These are phyloP conservation scores for Breynia disticha DNA, from an alignment of 441 rosid genomes.

Conservation along the genomic window DNA sequence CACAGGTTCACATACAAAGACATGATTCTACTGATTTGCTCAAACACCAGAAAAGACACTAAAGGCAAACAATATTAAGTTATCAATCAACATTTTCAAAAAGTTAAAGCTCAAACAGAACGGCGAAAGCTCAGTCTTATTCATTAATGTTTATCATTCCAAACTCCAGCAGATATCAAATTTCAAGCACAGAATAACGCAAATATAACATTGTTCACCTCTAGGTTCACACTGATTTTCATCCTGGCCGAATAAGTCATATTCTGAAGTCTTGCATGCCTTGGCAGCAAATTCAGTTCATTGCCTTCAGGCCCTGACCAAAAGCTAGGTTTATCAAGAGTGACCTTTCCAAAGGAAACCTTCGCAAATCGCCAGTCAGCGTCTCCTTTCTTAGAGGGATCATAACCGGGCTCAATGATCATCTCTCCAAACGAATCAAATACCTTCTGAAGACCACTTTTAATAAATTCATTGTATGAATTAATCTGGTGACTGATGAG, in stretches of 20 bases:
- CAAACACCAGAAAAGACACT: too few relatives aligned
- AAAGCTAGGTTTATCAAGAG: constrained; percentile 49
- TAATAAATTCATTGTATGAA: constrained; percentile 60
- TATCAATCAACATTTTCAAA: too few relatives aligned
- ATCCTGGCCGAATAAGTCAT: constrained; percentile 74
- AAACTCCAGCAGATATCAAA: too few relatives aligned
- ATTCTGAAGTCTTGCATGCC: constrained; percentile 82
- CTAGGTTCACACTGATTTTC: constrained; percentile 49
- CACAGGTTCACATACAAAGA: too few relatives aligned
- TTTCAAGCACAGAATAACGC: too few relatives aligned
- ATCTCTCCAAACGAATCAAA: constrained; percentile 62
- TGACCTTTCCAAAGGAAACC: constrained; percentile 52
- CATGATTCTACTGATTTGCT: too few relatives aligned
- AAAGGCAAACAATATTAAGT: too few relatives aligned
- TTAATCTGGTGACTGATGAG: constrained; percentile 79
- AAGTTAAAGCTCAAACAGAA: too few relatives aligned
- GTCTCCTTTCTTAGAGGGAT: constrained; percentile 59
- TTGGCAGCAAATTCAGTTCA: constrained; percentile 50
- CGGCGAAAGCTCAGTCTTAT: too few relatives aligned
- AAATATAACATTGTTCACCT: constrained; percentile 32
- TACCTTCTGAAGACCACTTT: constrained; percentile 46
- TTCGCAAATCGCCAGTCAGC: constrained; percentile 46
- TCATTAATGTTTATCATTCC: too few relatives aligned
- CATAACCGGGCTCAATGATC: constrained; percentile 54
- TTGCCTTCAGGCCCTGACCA: constrained; percentile 28